A percentile compares a stretch with the other conserved stretches of the same genome.
phyloP scores from a whole-genome alignment of 148 eudicot genomes.

The Tetragonia tetragonoides region DNA sequence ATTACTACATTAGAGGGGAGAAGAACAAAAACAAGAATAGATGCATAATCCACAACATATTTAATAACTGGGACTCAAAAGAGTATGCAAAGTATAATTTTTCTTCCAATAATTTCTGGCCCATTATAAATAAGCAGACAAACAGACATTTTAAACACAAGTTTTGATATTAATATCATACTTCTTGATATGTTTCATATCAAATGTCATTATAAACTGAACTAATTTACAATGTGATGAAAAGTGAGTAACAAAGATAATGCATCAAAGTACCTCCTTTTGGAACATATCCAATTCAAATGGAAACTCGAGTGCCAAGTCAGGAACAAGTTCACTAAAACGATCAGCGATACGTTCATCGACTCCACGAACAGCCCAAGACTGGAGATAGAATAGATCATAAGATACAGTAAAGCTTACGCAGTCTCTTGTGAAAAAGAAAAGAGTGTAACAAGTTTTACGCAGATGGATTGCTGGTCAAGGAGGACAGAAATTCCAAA shows the following conservation, averaged over 20 bases:
- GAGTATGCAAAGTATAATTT: background rate
- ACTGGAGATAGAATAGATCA: slow-evolving; percentile 41
- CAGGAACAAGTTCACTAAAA: slow-evolving; percentile 89
- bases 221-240: slow-evolving; percentile 1
- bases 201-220: background rate
- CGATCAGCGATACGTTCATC: slow-evolving; percentile 49
- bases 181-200: background rate
- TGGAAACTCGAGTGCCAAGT: slow-evolving; percentile 88
- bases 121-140: slow-evolving; percentile 2
- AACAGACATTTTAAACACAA: background rate
- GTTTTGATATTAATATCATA: background rate
- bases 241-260: background rate
- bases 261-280: slow-evolving; percentile 65
- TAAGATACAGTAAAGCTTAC: background rate
- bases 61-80: background rate
- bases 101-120: background rate
- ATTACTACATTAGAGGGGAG: background rate
- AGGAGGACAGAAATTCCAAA: slow-evolving; percentile 1
- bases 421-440: too few relatives aligned
- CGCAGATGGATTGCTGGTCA: background rate
- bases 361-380: slow-evolving; percentile 72
- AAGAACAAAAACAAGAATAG: background rate
- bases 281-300: slow-evolving; percentile 89
- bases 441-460: too few relatives aligned
- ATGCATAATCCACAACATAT: background rate